Base-by-base conservation (phyloP, 208 protist species). In the Kentomonas sorsogonicus region DNA sequence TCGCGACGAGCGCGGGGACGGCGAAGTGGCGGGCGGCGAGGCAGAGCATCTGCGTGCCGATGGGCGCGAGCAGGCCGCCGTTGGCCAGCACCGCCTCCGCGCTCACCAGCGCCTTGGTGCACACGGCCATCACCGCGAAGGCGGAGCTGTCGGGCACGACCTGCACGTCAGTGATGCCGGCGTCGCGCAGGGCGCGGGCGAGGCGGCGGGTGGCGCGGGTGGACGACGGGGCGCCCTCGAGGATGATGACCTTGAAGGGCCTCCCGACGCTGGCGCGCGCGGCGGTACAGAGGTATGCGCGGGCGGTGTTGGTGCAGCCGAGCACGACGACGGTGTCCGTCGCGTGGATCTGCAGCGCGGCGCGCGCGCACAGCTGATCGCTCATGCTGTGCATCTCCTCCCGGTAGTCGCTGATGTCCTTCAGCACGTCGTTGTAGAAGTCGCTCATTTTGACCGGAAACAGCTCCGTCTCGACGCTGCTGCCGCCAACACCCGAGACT, bases 91-190 rank as follows among this genome's bases (percentile, higher is more conserved):
- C 91, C 26, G 76, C 86, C 59, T 97, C 86, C 2, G 89, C 91
- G 6, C 92, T 88, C 26, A 98, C 72, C n/a, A 98, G 84, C 38
- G 98, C 92, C 67, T 99, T 99, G 53, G 98, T 98, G 40, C 98
- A 97, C 38, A 95, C 83, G 15, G 85, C 75, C 97, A 99, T 99
- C 55, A 99, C 87, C 9, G 96, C 97, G 82, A 98, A 99, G 39
- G 97, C 79, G 26, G 93, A 92, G 60, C 91, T 83, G 79, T 99
- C 97, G 3, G 92, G 73, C 40, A 99, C 78, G 26, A 98, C 60
- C 53, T 96, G 95, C 25, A 95, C 94, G n/a, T n/a, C n/a, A 16
- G 85, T 55, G 20, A 98, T 91, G 39, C 72, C 65, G 16, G 63
- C 38, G 16, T 77, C 51, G 10, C 79, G 53, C 40, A 99, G 79